A percentile compares a stretch with the other conserved stretches of the same genome.
Evolutionary conservation across 495 filamentous ascomycete species (phyloP).

Genomic region (Niebla homalea): DNA sequence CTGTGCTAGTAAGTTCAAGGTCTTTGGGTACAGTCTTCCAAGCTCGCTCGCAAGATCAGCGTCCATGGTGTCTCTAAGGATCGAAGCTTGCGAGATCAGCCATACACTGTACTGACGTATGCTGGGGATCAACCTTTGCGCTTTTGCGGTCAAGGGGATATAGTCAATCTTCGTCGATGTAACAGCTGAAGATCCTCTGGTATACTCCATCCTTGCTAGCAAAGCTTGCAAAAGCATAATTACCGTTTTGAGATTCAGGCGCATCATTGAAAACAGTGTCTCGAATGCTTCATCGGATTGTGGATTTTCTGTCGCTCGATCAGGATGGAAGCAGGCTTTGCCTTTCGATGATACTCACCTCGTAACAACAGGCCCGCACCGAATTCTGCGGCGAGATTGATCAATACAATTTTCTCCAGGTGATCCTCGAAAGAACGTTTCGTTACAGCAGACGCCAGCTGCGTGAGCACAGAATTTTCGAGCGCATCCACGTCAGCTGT

Average conservation of each 20-base stretch:
- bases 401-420: constrained; percentile 66
- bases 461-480: constrained; percentile 72
- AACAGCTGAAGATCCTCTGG: constrained; percentile 18
- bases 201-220: constrained; percentile 45
- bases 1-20: constrained; percentile 50
- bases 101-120: constrained; percentile 65
- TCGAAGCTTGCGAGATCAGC: constrained; percentile 40
- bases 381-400: constrained; percentile 75
- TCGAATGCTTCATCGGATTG: constrained; percentile 27
- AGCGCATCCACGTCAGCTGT: constrained; percentile 47
- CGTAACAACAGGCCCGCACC: constrained; percentile 47
- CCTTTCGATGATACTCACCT: constrained; percentile 32
- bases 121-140: constrained; percentile 52
- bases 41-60: constrained; percentile 44
- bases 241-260: constrained; percentile 72
- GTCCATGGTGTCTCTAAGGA: constrained; percentile 41
- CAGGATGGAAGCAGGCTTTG: neutral
- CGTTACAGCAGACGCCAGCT: constrained; percentile 60
- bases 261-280: constrained; percentile 59
- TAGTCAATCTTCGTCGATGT: constrained; percentile 28
- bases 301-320: constrained; percentile 22
- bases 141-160: constrained; percentile 43
- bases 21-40: constrained; percentile 53
- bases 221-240: constrained; percentile 63
- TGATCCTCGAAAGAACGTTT: constrained; percentile 50